Evolutionary conservation across 2,329 filamentous ascomycete species (phyloP), one percentile per base, ranked within the genome.

Genomic region (Grosmannia clavigera): DNA sequence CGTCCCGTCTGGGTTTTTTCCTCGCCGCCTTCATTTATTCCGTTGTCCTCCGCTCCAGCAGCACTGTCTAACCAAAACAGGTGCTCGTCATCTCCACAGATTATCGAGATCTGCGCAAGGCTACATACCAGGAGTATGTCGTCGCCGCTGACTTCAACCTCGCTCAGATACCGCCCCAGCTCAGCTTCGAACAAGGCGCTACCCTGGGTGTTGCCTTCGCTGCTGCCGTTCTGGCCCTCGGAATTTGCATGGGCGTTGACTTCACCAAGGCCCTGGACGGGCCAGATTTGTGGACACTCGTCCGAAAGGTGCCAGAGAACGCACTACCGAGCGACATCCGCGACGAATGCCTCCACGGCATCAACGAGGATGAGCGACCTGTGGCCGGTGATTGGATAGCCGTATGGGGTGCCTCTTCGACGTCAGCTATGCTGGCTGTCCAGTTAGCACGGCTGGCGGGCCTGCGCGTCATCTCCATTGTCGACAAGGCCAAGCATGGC

Each of bases 331-430:
- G 71, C 3, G 87, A 91, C 66, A 80, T 90, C 7, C 71, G 77
- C 2, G 68, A 76, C 5, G 87, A 90, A 68, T 85, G 83, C 60
- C 76, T 87, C n/a, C 68, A 76, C 0, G 77, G 78, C 0, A 81
- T 86, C 6, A 64, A 68, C 0, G 67, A 73, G 69, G 0, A 84
- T 88, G 63, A 58, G 43, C 56, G 83, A 10, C 79, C 83, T 1
- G 74, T 74, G 51, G 65, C 71, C 0, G 86, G 84, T 0, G 87
- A 91, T 62, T 90, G 85, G 81, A 72, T 91, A 48, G 83, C 82
- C 1, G 81, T 91, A 55, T 91, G 87, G 87, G 87, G 87, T 60
- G 87, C 77, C 1, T 89, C 85, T 1, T 87, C 85, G 0, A 88
- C 85, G 0, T 88, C 84, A 1, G 87, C 86, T 0, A 80, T 84